A percentile compares a stretch with the other conserved stretches of the same genome.
phyloP scores from a whole-genome alignment of 768 basidiomycete species.

The Hemileccinum impolitum region DNA sequence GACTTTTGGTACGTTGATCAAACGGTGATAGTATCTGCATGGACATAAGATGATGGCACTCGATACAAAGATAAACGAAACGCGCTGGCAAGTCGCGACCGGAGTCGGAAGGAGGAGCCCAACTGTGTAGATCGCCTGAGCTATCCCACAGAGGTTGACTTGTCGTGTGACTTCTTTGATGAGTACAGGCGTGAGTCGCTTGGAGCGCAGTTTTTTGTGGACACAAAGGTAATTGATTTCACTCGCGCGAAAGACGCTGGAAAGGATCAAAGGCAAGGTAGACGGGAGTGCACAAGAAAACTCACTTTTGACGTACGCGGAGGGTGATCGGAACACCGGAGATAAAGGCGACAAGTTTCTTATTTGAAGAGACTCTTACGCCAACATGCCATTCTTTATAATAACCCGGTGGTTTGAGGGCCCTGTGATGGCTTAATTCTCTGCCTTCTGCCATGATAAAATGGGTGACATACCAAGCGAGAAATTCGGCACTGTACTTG shows the following conservation, averaged over 20 bases:
- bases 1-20: slow-evolving; percentile 88
- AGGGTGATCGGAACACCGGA: slow-evolving; percentile 86
- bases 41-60: slow-evolving; percentile 5
- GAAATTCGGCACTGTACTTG: slow-evolving; percentile 91
- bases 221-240: slow-evolving; percentile 98
- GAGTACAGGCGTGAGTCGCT: slow-evolving; percentile 90
- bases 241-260: slow-evolving; percentile 64
- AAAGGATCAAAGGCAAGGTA: slow-evolving; percentile 7
- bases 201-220: slow-evolving; percentile 95
- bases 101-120: slow-evolving; percentile 94
- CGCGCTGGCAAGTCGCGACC: slow-evolving; percentile 76
- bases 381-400: slow-evolving; percentile 94
- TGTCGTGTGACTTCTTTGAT: slow-evolving; percentile 97
- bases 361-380: slow-evolving; percentile 84
- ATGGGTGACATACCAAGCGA: slow-evolving; percentile 65
- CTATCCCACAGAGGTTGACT: slow-evolving; percentile 83
- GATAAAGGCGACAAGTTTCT: slow-evolving; percentile 96
- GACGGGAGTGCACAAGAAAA: slow-evolving; percentile 4
- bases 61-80: slow-evolving; percentile 2
- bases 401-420: slow-evolving; percentile 91
- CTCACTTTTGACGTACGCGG: slow-evolving; percentile 82
- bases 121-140: slow-evolving; percentile 97
- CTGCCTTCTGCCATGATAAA: neutral
- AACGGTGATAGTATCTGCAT: slow-evolving; percentile 84
- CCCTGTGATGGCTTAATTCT: slow-evolving; percentile 49